phyloP scores from a whole-genome alignment of 2,329 filamentous ascomycete species.

The Penicillium sp. region DNA sequence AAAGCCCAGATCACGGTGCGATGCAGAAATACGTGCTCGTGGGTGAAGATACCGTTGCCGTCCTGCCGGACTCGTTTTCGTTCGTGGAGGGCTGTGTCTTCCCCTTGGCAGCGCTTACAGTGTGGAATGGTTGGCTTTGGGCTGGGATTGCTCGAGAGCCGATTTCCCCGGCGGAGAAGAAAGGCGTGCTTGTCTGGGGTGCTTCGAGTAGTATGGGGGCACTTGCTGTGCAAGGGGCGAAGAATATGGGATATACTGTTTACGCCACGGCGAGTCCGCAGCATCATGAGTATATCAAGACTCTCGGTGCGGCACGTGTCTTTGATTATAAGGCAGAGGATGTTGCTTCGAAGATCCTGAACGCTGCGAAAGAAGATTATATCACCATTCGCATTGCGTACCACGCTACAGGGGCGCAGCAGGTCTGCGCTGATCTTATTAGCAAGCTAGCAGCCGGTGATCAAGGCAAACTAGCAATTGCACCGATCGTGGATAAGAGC shows the following conservation, averaged over 20 bases:
- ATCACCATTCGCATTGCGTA: slow-evolving; percentile 13
- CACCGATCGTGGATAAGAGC: slow-evolving; percentile 13
- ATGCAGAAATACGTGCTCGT: slow-evolving; percentile 21
- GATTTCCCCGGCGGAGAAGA: slow-evolving; percentile 9
- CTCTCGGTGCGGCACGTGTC: slow-evolving; percentile 45
- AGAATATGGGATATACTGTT: slow-evolving; percentile 16
- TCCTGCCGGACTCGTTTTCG: slow-evolving; percentile 19
- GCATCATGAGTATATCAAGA: slow-evolving; percentile 38
- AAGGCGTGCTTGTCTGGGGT: slow-evolving; percentile 27
- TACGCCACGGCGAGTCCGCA: slow-evolving; percentile 21
- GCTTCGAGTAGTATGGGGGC: slow-evolving; percentile 22
- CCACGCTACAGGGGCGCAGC: slow-evolving; percentile 17
- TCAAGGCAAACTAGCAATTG: slow-evolving; percentile 19
- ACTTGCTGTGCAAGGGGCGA: slow-evolving; percentile 19
- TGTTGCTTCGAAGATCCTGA: slow-evolving; percentile 14
- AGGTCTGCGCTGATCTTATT: slow-evolving; percentile 16
- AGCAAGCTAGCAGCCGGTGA: slow-evolving; percentile 4
- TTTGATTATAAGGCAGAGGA: slow-evolving; percentile 50
- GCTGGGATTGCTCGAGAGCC: slow-evolving; percentile 11
- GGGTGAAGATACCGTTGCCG: slow-evolving; percentile 18
- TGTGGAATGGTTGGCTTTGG: slow-evolving; percentile 22
- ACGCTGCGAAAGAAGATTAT: slow-evolving; percentile 16
- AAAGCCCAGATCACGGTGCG: slow-evolving; percentile 27
- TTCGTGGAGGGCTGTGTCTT: slow-evolving; percentile 21
- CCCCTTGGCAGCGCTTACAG: slow-evolving; percentile 14